Percentiles rank a stretch among this genome's conserved stretches.
phyloP scores from a whole-genome alignment of 2,329 filamentous ascomycete species.

The Helicocarpus griseus region DNA sequence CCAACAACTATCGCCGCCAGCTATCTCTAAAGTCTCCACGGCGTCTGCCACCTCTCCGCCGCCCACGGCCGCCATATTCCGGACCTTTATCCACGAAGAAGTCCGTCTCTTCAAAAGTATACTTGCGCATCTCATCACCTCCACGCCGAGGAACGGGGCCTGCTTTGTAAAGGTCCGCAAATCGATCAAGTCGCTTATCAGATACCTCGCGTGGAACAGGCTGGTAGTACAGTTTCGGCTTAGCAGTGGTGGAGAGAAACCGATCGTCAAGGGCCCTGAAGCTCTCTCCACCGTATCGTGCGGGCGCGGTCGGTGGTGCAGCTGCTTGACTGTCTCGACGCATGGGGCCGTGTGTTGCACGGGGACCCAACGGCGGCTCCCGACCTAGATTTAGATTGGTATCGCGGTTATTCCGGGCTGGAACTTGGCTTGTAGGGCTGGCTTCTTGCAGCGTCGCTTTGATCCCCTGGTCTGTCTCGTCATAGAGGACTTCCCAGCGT shows the following conservation, averaged over 20 bases:
- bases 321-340: slow-evolving; percentile 18
- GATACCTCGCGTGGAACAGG: slow-evolving; percentile 58
- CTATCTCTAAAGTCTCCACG: slow-evolving; percentile 4
- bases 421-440: background rate
- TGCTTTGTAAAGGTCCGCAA: slow-evolving; percentile 38
- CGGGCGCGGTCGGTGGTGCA: slow-evolving; percentile 5
- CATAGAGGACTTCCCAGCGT: slow-evolving; percentile 66
- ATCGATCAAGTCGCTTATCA: slow-evolving; percentile 52
- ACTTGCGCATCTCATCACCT: slow-evolving; percentile 54
- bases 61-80: slow-evolving; percentile 44
- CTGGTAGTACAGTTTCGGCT: slow-evolving; percentile 56
- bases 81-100: slow-evolving; percentile 61
- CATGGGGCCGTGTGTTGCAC: slow-evolving; percentile 11
- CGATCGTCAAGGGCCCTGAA: slow-evolving; percentile 51
- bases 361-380: slow-evolving; percentile 22
- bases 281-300: slow-evolving; percentile 23
- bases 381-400: slow-evolving; percentile 17
- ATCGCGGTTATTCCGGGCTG: slow-evolving; percentile 3
- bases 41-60: slow-evolving; percentile 20
- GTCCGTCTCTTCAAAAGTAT: slow-evolving; percentile 61
- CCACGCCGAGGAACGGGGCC: slow-evolving; percentile 28
- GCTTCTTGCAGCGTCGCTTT: slow-evolving; percentile 49
- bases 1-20: slow-evolving; percentile 11
- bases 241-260: slow-evolving; percentile 50
- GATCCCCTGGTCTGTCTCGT: slow-evolving; percentile 47